Conservation (phyloP, 2,329 filamentous ascomycete species). For the Fusarium udum region DNA sequence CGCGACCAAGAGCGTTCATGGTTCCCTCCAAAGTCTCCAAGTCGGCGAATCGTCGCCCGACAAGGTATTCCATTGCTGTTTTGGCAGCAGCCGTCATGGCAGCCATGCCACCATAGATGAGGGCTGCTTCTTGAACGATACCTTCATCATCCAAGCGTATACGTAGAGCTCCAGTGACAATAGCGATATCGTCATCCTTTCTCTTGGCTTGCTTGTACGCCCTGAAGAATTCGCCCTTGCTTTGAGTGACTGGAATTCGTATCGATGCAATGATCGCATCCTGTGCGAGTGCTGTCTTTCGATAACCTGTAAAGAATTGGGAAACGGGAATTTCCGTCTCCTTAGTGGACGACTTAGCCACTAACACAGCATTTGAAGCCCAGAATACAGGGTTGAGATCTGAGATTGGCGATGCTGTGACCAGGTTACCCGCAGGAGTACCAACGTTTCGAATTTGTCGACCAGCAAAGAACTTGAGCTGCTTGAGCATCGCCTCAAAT, state of each 20-base stretch:
- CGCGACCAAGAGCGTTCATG: slow-evolving; percentile 88
- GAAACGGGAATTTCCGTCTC: slow-evolving; percentile 90
- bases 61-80: slow-evolving; percentile 76
- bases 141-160: slow-evolving; percentile 76
- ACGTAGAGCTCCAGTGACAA: slow-evolving; percentile 88
- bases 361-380: slow-evolving; percentile 81
- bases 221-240: slow-evolving; percentile 83
- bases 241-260: slow-evolving; percentile 79
- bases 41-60: slow-evolving; percentile 82
- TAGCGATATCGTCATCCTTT: slow-evolving; percentile 98
- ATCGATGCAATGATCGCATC: slow-evolving; percentile 89
- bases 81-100: slow-evolving; percentile 89
- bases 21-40: slow-evolving; percentile 85
- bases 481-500: slow-evolving; percentile 91
- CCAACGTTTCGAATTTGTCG: slow-evolving; percentile 98
- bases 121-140: slow-evolving; percentile 75
- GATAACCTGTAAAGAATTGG: slow-evolving; percentile 91
- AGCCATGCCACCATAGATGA: slow-evolving; percentile 96
- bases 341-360: slow-evolving; percentile 79
- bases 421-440: slow-evolving; percentile 92
- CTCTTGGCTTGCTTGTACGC: slow-evolving; percentile 97
- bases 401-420: slow-evolving; percentile 94
- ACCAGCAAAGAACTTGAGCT: slow-evolving; percentile 93
- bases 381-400: slow-evolving; percentile 96
- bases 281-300: slow-evolving; percentile 80